A percentile compares a stretch with the other conserved stretches of the same genome.
These are phyloP conservation scores for Physcomitrellopsis africana DNA, from an alignment of 225 moss, liverwort and hornwort genomes.

Conservation along the genomic window DNA sequence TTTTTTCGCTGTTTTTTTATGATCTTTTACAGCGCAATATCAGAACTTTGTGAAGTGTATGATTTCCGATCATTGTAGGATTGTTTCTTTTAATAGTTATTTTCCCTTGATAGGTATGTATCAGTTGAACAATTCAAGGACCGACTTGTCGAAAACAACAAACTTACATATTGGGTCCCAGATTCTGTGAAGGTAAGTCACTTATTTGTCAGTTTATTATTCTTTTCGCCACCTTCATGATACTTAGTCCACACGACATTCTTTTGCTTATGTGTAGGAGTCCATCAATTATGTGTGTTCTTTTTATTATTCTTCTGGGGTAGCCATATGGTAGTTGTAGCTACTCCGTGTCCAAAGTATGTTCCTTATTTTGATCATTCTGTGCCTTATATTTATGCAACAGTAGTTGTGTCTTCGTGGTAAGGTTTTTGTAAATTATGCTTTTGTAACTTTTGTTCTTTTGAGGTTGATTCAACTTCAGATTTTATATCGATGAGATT, in stretches of 20 bases:
- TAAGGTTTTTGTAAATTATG: neutral
- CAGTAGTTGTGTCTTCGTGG: neutral
- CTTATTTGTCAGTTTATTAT: neutral
- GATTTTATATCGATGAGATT: conserved; percentile 7
- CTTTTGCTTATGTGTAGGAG: conserved; percentile 1
- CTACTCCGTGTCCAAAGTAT: neutral
- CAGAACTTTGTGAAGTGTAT: neutral
- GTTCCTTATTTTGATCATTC: neutral
- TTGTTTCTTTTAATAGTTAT: neutral
- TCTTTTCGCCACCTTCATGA: neutral
- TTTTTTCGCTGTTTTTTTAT: too few relatives aligned
- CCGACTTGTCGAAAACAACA: conserved; percentile 81
- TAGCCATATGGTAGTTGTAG: too few relatives aligned
- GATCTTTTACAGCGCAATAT: too few relatives aligned
- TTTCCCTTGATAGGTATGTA: conserved; percentile 66
- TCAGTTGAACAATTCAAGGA: conserved; percentile 90
- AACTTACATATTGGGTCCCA: conserved; percentile 91
- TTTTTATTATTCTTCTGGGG: too few relatives aligned
- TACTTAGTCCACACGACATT: neutral
- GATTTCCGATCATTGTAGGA: neutral
- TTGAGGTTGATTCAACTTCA: neutral
- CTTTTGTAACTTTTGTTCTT: neutral
- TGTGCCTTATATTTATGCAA: neutral
- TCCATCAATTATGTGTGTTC: too few relatives aligned
- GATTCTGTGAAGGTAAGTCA: conserved; percentile 79